Evolutionary conservation across 306 rosid genomes (phyloP).

Genomic region (Alnus rubra): DNA sequence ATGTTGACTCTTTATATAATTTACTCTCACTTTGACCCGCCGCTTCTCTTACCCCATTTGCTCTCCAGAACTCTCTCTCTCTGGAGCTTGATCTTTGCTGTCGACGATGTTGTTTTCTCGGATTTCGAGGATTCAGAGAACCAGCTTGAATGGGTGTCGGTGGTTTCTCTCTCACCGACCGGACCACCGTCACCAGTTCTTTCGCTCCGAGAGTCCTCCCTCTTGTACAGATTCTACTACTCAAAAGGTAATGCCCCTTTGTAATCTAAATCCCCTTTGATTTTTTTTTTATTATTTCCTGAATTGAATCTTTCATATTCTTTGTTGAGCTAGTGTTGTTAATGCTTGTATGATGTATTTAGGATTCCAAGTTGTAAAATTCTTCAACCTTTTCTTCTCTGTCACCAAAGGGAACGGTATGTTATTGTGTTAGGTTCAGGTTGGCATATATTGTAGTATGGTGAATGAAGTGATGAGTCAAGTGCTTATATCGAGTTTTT

Average conservation of each 20-base stretch:
- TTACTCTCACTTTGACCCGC: slow-evolving; percentile 19
- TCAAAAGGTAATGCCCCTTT: slow-evolving; percentile 41
- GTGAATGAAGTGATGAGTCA: background rate
- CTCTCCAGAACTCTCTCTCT: background rate
- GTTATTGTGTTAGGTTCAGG: background rate
- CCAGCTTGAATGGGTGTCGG: slow-evolving; percentile 44
- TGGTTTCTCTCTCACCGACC: slow-evolving; percentile 37
- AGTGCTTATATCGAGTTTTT: background rate
- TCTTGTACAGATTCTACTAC: slow-evolving; percentile 33
- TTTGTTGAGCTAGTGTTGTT: background rate
- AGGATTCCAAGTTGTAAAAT: background rate
- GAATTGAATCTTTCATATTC: background rate
- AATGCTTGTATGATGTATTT: background rate
- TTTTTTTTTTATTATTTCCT: background rate
- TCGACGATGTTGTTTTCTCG: slow-evolving; percentile 56
- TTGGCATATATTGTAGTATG: background rate
- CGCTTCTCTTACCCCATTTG: background rate
- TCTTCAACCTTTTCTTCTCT: background rate
- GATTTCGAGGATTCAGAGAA: slow-evolving; percentile 51
- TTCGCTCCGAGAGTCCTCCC: slow-evolving; percentile 21
- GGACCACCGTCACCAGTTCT: slow-evolving; percentile 35
- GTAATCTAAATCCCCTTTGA: background rate
- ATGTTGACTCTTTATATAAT: background rate
- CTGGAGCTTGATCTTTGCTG: background rate
- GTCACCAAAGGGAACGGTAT: background rate